Evolutionary conservation across 768 basidiomycete genomes (phyloP).

Genomic region (Leccinum uliginosum): DNA sequence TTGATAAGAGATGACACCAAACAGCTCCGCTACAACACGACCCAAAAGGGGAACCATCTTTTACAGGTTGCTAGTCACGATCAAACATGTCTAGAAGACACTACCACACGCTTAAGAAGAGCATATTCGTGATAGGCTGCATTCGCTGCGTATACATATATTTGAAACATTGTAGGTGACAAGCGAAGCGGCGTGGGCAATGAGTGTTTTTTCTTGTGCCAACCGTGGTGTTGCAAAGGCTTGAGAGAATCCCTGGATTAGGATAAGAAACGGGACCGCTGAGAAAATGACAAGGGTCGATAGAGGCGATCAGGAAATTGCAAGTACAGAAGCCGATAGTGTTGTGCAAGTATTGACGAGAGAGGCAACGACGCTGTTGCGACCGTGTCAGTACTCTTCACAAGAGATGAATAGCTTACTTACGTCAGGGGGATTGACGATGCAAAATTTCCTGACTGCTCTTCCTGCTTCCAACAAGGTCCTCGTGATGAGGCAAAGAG

Average conservation of each 20-base stretch:
- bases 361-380: background rate
- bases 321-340: conserved; percentile 75
- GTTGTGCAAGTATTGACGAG: conserved; percentile 26
- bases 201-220: conserved; percentile 57
- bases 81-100: too few species aligned
- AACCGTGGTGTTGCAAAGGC: conserved; percentile 63
- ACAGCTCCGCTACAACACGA: too few species aligned
- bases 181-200: conserved; percentile 69
- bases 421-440: conserved; percentile 25
- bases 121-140: conserved; percentile 56
- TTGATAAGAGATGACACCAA: too few species aligned
- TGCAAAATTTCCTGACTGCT: conserved; percentile 36
- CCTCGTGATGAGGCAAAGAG: conserved; percentile 41
- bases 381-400: background rate
- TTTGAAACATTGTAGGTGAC: conserved; percentile 72
- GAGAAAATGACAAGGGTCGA: conserved; percentile 92
- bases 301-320: conserved; percentile 72
- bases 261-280: conserved; percentile 75
- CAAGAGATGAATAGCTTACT: background rate
- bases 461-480: conserved; percentile 37
- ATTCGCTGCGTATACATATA: conserved; percentile 85
- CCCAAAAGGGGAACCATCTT: too few species aligned
- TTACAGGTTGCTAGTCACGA: too few species aligned
- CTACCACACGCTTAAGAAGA: conserved; percentile 41
- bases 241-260: conserved; percentile 77